Conservation (phyloP, 148 eudicot genomes). For the Vaccinium darrowii region DNA sequence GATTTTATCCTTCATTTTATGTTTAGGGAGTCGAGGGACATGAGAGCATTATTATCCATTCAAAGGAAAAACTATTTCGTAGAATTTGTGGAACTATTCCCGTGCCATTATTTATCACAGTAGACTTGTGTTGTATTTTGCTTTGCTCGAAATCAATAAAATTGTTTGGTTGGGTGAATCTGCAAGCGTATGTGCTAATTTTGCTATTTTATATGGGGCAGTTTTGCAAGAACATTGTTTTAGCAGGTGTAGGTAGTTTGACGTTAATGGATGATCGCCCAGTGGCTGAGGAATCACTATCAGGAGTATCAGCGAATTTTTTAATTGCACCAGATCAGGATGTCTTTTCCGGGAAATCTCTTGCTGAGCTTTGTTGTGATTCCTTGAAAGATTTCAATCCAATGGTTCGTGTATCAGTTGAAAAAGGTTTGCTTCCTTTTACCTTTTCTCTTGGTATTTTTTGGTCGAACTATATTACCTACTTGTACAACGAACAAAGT, state of each 20-base stretch:
- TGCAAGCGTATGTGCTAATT: slow-evolving; percentile 2
- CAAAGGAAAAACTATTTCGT: background rate
- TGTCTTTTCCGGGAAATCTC: slow-evolving; percentile 43
- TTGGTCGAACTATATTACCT: background rate
- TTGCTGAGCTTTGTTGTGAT: slow-evolving; percentile 47
- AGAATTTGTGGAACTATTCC: background rate
- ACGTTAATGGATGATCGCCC: slow-evolving; percentile 73
- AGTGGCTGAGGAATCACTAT: slow-evolving; percentile 60
- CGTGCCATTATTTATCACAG: background rate
- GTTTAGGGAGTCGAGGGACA: too few relatives aligned
- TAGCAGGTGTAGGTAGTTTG: slow-evolving; percentile 95
- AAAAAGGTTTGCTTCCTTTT: background rate
- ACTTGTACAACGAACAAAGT: background rate
- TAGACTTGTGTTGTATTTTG: background rate
- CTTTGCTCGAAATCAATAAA: background rate
- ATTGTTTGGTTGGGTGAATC: background rate
- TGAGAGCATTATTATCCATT: background rate
- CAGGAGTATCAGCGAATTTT: slow-evolving; percentile 80
- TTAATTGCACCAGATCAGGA: slow-evolving; percentile 57
- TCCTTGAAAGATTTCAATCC: slow-evolving; percentile 15
- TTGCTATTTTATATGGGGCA: slow-evolving; percentile 27
- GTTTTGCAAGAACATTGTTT: slow-evolving; percentile 97
- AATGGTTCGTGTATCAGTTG: slow-evolving; percentile 15
- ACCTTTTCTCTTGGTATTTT: too few relatives aligned
- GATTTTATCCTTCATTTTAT: background rate